Conservation (phyloP, 164 flowering plant genomes). For the Taxillus chinensis region DNA sequence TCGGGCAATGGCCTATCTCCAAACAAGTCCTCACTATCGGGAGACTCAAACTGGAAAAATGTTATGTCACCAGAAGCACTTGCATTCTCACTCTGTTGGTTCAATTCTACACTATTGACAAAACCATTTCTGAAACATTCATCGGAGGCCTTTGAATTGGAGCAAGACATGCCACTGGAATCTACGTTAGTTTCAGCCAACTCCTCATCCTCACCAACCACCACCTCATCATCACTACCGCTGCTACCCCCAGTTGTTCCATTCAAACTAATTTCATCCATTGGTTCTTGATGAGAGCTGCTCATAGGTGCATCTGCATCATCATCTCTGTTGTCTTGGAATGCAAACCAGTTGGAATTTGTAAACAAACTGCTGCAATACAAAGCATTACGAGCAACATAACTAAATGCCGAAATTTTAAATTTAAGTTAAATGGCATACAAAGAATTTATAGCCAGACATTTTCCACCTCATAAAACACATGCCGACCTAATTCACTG, state of each 20-base stretch:
- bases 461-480: not conserved
- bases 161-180: constrained; percentile 27
- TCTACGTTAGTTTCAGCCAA: constrained; percentile 33
- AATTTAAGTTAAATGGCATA: not conserved
- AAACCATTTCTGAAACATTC: constrained; percentile 14
- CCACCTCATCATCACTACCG: constrained; percentile 86
- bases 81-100: constrained; percentile 15
- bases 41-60: constrained; percentile 34
- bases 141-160: constrained; percentile 19
- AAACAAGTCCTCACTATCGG: constrained; percentile 34
- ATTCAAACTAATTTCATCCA: constrained; percentile 65
- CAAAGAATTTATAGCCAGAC: not conserved
- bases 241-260: constrained; percentile 49
- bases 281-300: constrained; percentile 42
- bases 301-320: constrained; percentile 33
- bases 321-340: constrained; percentile 65
- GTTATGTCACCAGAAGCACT: constrained; percentile 27
- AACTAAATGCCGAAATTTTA: not conserved
- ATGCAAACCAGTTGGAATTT: constrained; percentile 97
- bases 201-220: constrained; percentile 80
- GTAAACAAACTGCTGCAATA: constrained; percentile 74
- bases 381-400: not conserved
- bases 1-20: constrained; percentile 58
- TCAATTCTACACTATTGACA: constrained; percentile 18
- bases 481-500: not conserved